Evolutionary conservation across 768 basidiomycete genomes (phyloP).

Genomic region (Serendipita indica): DNA sequence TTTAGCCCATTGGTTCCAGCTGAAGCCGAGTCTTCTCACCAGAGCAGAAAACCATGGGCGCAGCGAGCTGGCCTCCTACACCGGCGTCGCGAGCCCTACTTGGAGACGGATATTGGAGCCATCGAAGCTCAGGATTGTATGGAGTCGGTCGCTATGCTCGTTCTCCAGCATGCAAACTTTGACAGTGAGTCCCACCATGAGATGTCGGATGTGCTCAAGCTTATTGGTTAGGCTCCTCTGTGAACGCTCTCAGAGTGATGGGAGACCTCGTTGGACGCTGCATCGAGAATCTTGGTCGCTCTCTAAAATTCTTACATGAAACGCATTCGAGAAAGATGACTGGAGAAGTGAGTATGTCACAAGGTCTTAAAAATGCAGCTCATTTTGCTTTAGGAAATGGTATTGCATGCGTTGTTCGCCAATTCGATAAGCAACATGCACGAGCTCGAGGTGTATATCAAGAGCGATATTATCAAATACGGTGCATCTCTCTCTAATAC

Average conservation of each 20-base stretch:
- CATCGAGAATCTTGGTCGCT: slow-evolving; percentile 71
- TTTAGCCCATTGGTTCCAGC: background rate
- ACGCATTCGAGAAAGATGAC: slow-evolving; percentile 70
- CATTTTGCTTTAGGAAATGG: slow-evolving; percentile 59
- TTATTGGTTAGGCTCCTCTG: slow-evolving; percentile 49
- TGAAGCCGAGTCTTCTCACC: background rate
- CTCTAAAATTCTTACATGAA: slow-evolving; percentile 67
- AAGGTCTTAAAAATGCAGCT: background rate
- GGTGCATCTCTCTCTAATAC: slow-evolving; percentile 61
- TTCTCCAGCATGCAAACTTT: slow-evolving; percentile 82
- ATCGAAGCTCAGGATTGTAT: slow-evolving; percentile 48
- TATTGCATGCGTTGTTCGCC: slow-evolving; percentile 81
- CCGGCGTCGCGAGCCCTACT: slow-evolving; percentile 22
- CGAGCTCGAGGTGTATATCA: slow-evolving; percentile 75
- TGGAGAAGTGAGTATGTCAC: slow-evolving; percentile 46
- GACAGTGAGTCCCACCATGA: slow-evolving; percentile 45
- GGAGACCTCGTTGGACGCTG: slow-evolving; percentile 67
- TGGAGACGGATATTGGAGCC: slow-evolving; percentile 42
- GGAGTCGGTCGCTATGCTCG: slow-evolving; percentile 56
- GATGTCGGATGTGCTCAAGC: background rate
- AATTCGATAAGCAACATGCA: slow-evolving; percentile 64
- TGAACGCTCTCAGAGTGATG: slow-evolving; percentile 60
- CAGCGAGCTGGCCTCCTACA: slow-evolving; percentile 28
- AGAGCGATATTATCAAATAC: slow-evolving; percentile 76
- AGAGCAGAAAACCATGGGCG: slow-evolving; percentile 1